phyloP scores from a whole-genome alignment of 2,329 filamentous ascomycete genomes.

The Emericellopsis atlantica region DNA sequence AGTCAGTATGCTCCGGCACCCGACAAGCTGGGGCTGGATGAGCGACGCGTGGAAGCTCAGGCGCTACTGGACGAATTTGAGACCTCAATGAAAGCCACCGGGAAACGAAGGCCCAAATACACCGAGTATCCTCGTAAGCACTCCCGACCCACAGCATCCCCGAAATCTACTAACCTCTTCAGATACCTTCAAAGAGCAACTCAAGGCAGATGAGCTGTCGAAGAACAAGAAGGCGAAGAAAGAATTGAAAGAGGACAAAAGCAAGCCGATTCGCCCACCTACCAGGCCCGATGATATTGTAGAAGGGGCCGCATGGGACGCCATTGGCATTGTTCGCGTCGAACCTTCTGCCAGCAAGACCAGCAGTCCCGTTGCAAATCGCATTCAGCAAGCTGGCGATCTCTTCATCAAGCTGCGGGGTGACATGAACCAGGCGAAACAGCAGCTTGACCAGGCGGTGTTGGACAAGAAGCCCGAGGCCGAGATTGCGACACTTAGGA shows the following conservation, averaged over 20 bases:
- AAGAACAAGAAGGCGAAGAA: conserved; percentile 33
- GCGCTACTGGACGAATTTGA: conserved; percentile 26
- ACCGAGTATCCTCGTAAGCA: conserved; percentile 29
- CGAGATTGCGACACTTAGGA: conserved; percentile 23
- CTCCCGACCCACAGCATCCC: neutral
- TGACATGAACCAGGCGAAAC: conserved; percentile 33
- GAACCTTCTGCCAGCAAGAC: conserved; percentile 24
- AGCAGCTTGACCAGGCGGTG: conserved; percentile 27
- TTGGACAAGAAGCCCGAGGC: conserved; percentile 26
- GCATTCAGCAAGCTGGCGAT: conserved; percentile 38
- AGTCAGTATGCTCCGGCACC: conserved; percentile 25
- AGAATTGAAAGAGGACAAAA: conserved; percentile 24
- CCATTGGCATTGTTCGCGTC: conserved; percentile 34
- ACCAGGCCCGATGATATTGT: conserved; percentile 29
- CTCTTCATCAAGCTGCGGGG: conserved; percentile 33
- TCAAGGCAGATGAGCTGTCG: conserved; percentile 29
- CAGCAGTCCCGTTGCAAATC: conserved; percentile 26
- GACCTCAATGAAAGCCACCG: conserved; percentile 24
- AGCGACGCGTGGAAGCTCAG: conserved; percentile 26
- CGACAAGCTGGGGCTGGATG: conserved; percentile 25
- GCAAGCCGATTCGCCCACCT: conserved; percentile 27
- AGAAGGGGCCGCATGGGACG: conserved; percentile 40
- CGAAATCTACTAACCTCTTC: conserved; percentile 1
- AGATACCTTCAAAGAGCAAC: conserved; percentile 31
- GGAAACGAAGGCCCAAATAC: conserved; percentile 30